Evolutionary conservation across 2,329 filamentous ascomycete genomes (phyloP), one percentile per base, ranked within the genome.

Genomic region (Tolypocladium sp.): DNA sequence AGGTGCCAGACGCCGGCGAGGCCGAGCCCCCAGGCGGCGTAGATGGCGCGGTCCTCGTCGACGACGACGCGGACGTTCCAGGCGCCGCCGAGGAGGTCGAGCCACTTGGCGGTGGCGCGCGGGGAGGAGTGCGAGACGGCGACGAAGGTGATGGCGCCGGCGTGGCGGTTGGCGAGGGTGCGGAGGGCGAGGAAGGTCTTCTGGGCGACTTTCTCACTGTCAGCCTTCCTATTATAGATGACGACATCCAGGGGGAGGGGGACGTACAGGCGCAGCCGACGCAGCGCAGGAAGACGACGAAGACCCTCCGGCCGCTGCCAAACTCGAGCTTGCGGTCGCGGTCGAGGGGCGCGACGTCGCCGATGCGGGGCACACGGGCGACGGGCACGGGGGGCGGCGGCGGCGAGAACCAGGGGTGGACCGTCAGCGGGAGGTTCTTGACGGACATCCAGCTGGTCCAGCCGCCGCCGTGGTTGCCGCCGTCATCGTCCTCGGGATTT

Each of bases 11-110:
- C 69, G 55, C 67, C 74, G 30, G 76, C 77, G 7, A 80, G 68
- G 0, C 83, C 82, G 5, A 86, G 73, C 2, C 83, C 83, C 82
- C 82, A 86, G 13, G 80, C 76, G 2, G 83, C 81, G 65, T 86
- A 86, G 41, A 84, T 65, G 61, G 79, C 75, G 60, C 82, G 78
- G 60, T 80, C 77, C 64, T 83, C 77, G 70, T 86, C 83, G 59
- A 84, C 70, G 59, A 86, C 69, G 3, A 86, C 53, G 25, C 44
- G 75, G 37, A 85, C 76, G 67, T 76, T 78, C 79, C 82, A 83
- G 17, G 80, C 73, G 60, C 83, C 82, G 67, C 83, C 83, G 15
- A 86, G 69, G 22, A 83, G 73, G 62, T 82, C 79, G 53, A 84
- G 65, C 83, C 83, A 86, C 62, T 80, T 81, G 42, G 75, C 70